Conservation (phyloP, 371 early-diverging fungal genomes). For the Mucor circinelloides region DNA sequence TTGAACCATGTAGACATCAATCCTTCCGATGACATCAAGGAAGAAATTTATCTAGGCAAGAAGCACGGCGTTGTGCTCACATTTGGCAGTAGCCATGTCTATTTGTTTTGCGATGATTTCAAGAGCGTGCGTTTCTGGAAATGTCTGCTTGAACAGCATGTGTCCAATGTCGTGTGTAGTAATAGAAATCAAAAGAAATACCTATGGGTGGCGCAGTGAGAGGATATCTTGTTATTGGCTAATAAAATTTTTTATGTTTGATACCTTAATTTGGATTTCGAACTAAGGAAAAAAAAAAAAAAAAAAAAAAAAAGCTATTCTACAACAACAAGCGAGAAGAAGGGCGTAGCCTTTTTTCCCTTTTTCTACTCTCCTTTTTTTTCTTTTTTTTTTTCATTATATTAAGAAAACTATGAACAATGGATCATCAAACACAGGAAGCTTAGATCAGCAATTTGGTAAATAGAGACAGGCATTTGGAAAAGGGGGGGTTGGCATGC, state of each 20-base stretch:
- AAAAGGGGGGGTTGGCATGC: background rate
- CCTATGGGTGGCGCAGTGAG: slow-evolving; percentile 23
- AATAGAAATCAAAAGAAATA: slow-evolving; percentile 6
- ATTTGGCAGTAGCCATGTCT: slow-evolving; percentile 7
- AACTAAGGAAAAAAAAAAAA: slow-evolving; percentile 6
- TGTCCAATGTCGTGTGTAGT: background rate
- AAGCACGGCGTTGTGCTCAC: slow-evolving; percentile 18
- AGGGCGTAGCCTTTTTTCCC: background rate
- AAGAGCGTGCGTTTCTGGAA: slow-evolving; percentile 22
- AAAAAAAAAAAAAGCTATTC: background rate
- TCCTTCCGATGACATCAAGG: slow-evolving; percentile 19
- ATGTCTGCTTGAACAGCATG: slow-evolving; percentile 13
- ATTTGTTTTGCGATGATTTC: slow-evolving; percentile 14
- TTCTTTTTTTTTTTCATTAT: slow-evolving; percentile 24
- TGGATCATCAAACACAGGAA: slow-evolving; percentile 55
- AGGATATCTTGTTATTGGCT: slow-evolving; percentile 3
- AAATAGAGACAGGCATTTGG: slow-evolving; percentile 11
- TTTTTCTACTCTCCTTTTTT: slow-evolving; percentile 1
- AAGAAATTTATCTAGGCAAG: slow-evolving; percentile 23
- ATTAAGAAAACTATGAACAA: slow-evolving; percentile 50
- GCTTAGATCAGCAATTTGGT: slow-evolving; percentile 74
- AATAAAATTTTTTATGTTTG: slow-evolving; percentile 15
- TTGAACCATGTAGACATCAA: slow-evolving; percentile 10
- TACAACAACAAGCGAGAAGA: background rate
- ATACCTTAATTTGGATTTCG: slow-evolving; percentile 15